A percentile compares a stretch with the other conserved stretches of the same genome.
phyloP scores from a whole-genome alignment of 306 rosid genomes.

The Quercus mongolica region DNA sequence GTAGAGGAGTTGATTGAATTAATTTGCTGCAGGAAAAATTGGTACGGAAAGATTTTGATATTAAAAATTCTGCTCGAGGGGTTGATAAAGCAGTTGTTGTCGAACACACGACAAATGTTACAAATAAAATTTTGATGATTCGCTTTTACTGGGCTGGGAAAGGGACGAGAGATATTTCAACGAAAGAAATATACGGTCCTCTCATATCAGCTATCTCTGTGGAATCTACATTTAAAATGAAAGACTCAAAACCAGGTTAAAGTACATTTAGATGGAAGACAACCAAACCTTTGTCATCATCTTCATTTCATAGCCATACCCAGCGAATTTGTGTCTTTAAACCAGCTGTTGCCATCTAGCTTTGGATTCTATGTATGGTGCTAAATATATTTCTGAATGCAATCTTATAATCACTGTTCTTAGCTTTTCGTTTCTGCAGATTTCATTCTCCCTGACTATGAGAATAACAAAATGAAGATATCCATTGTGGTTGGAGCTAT shows the following conservation, averaged over 20 bases:
- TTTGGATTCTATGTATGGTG: no score
- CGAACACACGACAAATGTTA: conserved; percentile 29
- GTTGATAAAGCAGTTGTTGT: conserved; percentile 34
- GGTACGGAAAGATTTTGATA: conserved; percentile 41
- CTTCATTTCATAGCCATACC: no score
- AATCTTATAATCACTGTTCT: not conserved
- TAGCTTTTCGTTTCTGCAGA: not conserved
- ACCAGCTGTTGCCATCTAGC: no score
- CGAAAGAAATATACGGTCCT: conserved; percentile 48
- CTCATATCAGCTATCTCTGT: no score
- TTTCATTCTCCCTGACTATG: conserved; percentile 5
- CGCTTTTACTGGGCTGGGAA: conserved; percentile 69
- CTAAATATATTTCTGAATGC: not conserved
- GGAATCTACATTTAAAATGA: no score
- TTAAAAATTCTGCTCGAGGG: conserved; percentile 29
- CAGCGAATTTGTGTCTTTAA: no score
- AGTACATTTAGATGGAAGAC: no score
- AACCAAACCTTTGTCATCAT: no score
- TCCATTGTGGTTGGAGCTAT: not conserved
- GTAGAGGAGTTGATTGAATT: conserved; percentile 10
- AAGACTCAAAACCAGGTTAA: no score
- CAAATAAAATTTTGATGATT: conserved; percentile 30
- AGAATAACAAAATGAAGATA: not conserved
- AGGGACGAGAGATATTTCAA: conserved; percentile 49
- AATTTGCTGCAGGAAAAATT: conserved; percentile 34